These are phyloP conservation scores for Amanita polypyramis DNA, from an alignment of 768 basidiomycete species.

Conservation along the genomic window DNA sequence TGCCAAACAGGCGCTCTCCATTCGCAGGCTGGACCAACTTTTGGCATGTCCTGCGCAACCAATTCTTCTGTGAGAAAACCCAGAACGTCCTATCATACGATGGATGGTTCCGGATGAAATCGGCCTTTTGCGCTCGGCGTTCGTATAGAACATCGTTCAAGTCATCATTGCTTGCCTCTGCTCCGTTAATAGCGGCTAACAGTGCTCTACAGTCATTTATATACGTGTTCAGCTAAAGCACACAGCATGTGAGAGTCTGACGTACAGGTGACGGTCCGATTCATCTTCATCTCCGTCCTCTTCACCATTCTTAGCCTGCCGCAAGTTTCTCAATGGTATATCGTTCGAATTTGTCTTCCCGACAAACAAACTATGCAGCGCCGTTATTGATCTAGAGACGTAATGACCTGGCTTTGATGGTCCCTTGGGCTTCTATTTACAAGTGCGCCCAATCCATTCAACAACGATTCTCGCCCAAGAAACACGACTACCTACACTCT, in stretches of 20 bases:
- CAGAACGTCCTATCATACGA: constrained; percentile 86
- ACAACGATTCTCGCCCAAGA: constrained; percentile 10
- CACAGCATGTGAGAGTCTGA: constrained; percentile 6
- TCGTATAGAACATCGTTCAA: constrained; percentile 56
- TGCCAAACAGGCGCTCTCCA: constrained; percentile 85
- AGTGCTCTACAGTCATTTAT: constrained; percentile 42
- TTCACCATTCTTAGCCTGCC: constrained; percentile 27
- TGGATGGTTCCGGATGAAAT: constrained; percentile 84
- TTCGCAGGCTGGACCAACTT: constrained; percentile 71
- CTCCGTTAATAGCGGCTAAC: constrained; percentile 52
- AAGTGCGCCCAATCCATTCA: background rate
- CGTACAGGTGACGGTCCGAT: constrained; percentile 67
- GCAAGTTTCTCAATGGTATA: constrained; percentile 50
- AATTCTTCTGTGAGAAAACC: constrained; percentile 75
- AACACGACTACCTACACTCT: constrained; percentile 1
- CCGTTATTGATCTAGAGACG: constrained; percentile 44
- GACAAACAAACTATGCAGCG: constrained; percentile 57
- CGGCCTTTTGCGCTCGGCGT: constrained; percentile 64
- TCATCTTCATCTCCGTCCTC: constrained; percentile 39
- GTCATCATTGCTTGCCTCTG: constrained; percentile 37
- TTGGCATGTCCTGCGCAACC: constrained; percentile 68
- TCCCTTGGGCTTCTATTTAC: constrained; percentile 11
- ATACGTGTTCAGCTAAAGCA: background rate
- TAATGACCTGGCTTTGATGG: constrained; percentile 36
- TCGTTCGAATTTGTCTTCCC: constrained; percentile 42